Base-by-base conservation (phyloP, 2,329 filamentous ascomycete species). In the Pestalotiopsis sp. region DNA sequence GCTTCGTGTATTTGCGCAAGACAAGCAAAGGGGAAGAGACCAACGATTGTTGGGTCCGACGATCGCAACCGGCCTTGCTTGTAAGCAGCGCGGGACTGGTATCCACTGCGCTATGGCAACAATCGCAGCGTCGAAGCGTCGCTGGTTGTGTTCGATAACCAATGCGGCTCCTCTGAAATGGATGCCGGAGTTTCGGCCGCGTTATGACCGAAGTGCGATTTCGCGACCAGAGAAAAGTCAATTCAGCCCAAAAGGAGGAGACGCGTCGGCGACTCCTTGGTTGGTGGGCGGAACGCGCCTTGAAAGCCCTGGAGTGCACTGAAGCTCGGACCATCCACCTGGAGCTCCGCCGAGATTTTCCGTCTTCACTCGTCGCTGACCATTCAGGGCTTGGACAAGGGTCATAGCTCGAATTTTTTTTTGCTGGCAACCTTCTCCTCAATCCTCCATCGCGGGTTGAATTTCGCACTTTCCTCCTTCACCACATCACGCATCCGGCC, bases 301-400 rank as follows among this genome's bases (percentile, higher is more conserved):
- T 7, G 2, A 31, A 6, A 31, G 27, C 27, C 27, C 27, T 52
- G 45, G 6, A n/a, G 1, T 5, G 45, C 7, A 20, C 45, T 20
- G n/a, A 52, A 52, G 59, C 59, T 60, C 36, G 36, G 36, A n/a
- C 56, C 64, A 60, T 17, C 49, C 52, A 45, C 3, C 25, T 14
- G n/a, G 27, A 27, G 17, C 23, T 17, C 27, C 20, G 64, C 64
- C 64, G 64, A 66, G 64, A 59, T 66, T 60, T 66, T 59, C 64
- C 64, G 64, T 31, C 27, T 38, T 6, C 23, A 31, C 27, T 31
- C 27, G 27, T n/a, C 12, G 41, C 45, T 65, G 27, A 36, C 27
- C 57, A 52, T 59, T 36, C 17, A 59, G 57, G 57, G 57, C 57
- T 27, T 14, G 57, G n/a, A 23, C 57, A 59, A 25, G 57, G 60